These are phyloP conservation scores for Trichoderma sp. DNA, from an alignment of 2,329 filamentous ascomycete genomes.

Conservation along the genomic window DNA sequence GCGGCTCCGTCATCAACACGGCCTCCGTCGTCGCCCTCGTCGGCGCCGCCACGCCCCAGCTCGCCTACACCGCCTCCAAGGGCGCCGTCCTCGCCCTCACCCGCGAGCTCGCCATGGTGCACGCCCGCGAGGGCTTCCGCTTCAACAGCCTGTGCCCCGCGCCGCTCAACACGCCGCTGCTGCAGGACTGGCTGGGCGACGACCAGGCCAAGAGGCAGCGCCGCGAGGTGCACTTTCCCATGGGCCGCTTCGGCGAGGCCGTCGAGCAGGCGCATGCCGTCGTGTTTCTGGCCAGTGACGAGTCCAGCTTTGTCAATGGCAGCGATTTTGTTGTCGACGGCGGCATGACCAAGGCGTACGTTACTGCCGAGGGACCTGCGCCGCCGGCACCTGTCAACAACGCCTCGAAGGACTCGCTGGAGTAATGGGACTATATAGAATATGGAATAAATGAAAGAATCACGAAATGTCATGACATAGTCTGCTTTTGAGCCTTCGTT, in stretches of 20 bases:
- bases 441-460: neutral
- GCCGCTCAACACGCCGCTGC: conserved; percentile 85
- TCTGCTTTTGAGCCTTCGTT: neutral
- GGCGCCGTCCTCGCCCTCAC: conserved; percentile 90
- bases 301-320: conserved; percentile 87
- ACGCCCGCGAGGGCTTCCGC: conserved; percentile 83
- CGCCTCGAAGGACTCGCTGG: conserved; percentile 54
- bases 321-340: conserved; percentile 95
- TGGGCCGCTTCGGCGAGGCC: conserved; percentile 88
- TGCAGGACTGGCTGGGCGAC: conserved; percentile 92
- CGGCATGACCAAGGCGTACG: conserved; percentile 92
- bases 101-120: conserved; percentile 86
- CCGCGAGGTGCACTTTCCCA: conserved; percentile 87
- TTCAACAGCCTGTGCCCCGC: conserved; percentile 92
- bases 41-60: conserved; percentile 82
- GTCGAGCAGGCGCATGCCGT: conserved; percentile 90
- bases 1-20: conserved; percentile 87
- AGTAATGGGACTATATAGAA: conserved; percentile 30
- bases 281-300: conserved; percentile 82
- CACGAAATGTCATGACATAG: neutral
- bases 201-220: conserved; percentile 78
- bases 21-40: conserved; percentile 86
- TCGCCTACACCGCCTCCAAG: conserved; percentile 93
- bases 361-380: conserved; percentile 65
- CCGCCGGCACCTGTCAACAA: conserved; percentile 61